Evolutionary conservation across 2,329 filamentous ascomycete species (phyloP).

Genomic region (Zarea fungicola): DNA sequence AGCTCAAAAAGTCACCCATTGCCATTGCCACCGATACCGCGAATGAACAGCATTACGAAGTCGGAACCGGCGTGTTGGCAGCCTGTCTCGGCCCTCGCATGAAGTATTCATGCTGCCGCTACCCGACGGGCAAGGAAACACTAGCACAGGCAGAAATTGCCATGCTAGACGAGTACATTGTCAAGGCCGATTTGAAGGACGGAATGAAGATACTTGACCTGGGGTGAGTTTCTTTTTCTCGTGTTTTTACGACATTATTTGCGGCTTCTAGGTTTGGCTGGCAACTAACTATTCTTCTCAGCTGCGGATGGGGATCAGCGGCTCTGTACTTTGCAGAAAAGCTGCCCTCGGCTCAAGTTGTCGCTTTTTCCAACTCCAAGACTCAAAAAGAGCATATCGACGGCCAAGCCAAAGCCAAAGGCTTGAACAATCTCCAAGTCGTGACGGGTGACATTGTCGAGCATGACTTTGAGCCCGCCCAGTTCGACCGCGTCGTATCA

Average conservation of each 20-base stretch:
- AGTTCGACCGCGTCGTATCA: slow-evolving; percentile 61
- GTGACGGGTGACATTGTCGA: slow-evolving; percentile 63
- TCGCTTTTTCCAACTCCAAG: slow-evolving; percentile 63
- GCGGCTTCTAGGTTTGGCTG: too few relatives aligned
- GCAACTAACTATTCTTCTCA: slow-evolving; percentile 23
- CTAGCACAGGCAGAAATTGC: slow-evolving; percentile 60
- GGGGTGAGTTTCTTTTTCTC: slow-evolving; percentile 39
- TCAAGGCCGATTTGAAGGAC: slow-evolving; percentile 53
- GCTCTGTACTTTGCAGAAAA: slow-evolving; percentile 61
- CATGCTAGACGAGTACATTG: slow-evolving; percentile 60
- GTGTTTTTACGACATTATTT: neutral
- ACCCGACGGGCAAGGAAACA: slow-evolving; percentile 57
- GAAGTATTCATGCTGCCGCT: slow-evolving; percentile 68
- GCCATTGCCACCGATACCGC: slow-evolving; percentile 62
- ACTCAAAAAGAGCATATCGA: slow-evolving; percentile 67
- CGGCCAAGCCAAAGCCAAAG: slow-evolving; percentile 47
- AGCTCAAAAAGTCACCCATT: slow-evolving; percentile 56
- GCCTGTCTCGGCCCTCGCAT: slow-evolving; percentile 61
- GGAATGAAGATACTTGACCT: slow-evolving; percentile 59
- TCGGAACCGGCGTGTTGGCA: slow-evolving; percentile 58
- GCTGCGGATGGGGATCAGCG: slow-evolving; percentile 65
- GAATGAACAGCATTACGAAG: slow-evolving; percentile 69
- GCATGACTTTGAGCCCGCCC: slow-evolving; percentile 54
- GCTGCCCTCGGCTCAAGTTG: slow-evolving; percentile 56
- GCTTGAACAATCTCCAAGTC: slow-evolving; percentile 55